These are phyloP conservation scores for Fusarium kyushuense DNA, from an alignment of 2,329 filamentous ascomycete genomes.

Conservation along the genomic window DNA sequence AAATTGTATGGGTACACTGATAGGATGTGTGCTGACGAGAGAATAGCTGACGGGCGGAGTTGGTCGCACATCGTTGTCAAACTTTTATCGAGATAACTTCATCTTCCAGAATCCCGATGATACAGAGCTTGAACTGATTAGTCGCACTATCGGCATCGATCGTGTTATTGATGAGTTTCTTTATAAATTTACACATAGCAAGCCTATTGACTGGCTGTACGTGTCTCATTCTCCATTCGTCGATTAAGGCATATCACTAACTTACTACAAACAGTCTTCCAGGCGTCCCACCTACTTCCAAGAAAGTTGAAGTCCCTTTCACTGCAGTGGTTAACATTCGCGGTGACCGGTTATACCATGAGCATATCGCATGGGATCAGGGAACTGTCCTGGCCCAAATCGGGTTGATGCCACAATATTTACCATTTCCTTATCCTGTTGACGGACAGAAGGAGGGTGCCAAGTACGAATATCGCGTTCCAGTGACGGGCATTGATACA, in stretches of 20 bases:
- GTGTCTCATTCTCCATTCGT: constrained; percentile 43
- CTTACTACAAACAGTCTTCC: constrained; percentile 56
- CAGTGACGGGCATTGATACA: constrained; percentile 50
- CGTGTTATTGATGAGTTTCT: constrained; percentile 79
- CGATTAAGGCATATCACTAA: not conserved
- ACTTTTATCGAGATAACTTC: constrained; percentile 80
- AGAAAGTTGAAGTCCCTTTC: constrained; percentile 68
- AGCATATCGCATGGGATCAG: constrained; percentile 78
- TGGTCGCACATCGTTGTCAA: constrained; percentile 70
- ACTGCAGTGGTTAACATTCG: constrained; percentile 73
- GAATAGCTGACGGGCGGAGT: constrained; percentile 73
- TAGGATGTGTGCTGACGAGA: not conserved
- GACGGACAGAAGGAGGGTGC: constrained; percentile 49
- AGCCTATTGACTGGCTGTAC: constrained; percentile 76
- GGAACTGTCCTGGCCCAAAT: constrained; percentile 71
- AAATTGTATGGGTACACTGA: fast-evolving
- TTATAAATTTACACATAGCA: constrained; percentile 72
- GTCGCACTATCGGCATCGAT: constrained; percentile 77
- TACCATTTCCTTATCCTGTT: constrained; percentile 70
- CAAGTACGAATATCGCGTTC: constrained; percentile 49
- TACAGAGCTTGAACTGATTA: constrained; percentile 75
- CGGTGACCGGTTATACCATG: constrained; percentile 72
- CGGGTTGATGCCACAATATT: constrained; percentile 67
- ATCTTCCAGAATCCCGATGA: constrained; percentile 79
- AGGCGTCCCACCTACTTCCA: constrained; percentile 66